Evolutionary conservation across 306 rosid species (phyloP), one percentile per base, ranked within the genome.

Genomic region (Cercis canadensis): DNA sequence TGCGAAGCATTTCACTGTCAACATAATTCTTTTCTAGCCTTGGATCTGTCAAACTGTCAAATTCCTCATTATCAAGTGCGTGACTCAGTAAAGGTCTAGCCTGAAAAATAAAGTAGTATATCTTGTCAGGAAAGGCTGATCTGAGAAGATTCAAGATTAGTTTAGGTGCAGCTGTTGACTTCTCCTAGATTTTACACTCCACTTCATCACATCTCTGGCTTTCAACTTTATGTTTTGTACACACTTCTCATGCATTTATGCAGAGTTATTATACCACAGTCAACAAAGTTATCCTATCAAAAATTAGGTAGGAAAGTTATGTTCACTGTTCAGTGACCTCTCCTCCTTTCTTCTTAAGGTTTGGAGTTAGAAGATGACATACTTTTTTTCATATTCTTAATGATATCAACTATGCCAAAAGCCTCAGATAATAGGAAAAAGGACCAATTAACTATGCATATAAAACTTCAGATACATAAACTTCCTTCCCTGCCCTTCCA

Each of bases 31-130:
- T 87, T 37, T 67, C 84, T 19, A 93, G 94, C 87, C 74, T 87
- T 41, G 90, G 86, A 75, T 93, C 98, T 63, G 72, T 78, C 78
- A 94, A 70, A 24, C 71, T 74, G 6, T 73, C 83, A 33, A 80
- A 86, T 46, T 94, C 89, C 62, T 75, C 87, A 52, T 59, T 80
- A 31, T 90, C 89, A 29, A 94, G 79, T 53, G 94, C 92, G 54
- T 74, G 77, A 70, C 84, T 78, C 75, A 94, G 82, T 62, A 88
- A 69, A 12, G 96, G 96, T 52, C 98, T 96, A 59, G 96, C 98
- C 97, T 93, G 86, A 54, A 78, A 80, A 47, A 73, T 53, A 34
- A 39, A 62, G 65, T 21, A 47, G 55, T 36, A 49, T 31, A 50
- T 57, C 79, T 46, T 45, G 65, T 78, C 72, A 81, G 55, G 13